Conservation (phyloP, 2,329 filamentous ascomycete genomes). For the Trichoderma koningii region DNA sequence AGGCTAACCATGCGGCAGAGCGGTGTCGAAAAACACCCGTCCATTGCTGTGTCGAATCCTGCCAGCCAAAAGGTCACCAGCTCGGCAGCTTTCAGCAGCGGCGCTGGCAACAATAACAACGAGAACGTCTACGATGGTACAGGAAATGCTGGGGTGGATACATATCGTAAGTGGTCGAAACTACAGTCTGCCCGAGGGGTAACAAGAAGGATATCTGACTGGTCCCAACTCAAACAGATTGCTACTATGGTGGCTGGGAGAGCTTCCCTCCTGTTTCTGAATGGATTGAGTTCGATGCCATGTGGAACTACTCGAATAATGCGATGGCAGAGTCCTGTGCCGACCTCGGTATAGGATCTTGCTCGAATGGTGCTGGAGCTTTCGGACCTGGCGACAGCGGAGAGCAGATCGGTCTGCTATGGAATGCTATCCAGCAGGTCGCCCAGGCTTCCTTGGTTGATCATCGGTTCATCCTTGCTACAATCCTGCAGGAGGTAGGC, state of each 20-base stretch:
- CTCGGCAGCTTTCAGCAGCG: slow-evolving; percentile 12
- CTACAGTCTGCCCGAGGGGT: not conserved
- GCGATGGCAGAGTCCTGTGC: slow-evolving; percentile 13
- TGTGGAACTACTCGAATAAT: slow-evolving; percentile 21
- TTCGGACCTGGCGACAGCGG: slow-evolving; percentile 14
- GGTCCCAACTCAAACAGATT: not conserved
- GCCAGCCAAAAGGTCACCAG: slow-evolving; percentile 11
- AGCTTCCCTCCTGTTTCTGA: slow-evolving; percentile 6
- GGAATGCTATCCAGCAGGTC: slow-evolving; percentile 21
- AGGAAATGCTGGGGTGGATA: slow-evolving; percentile 9
- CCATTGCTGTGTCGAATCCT: slow-evolving; percentile 10
- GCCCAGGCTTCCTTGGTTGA: slow-evolving; percentile 15
- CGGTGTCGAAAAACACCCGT: not conserved
- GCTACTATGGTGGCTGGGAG: slow-evolving; percentile 14
- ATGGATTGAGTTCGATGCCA: slow-evolving; percentile 18
- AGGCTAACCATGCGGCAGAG: not conserved
- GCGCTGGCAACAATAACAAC: slow-evolving; percentile 19
- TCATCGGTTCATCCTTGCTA: slow-evolving; percentile 19
- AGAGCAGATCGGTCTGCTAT: slow-evolving; percentile 10
- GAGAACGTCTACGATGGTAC: slow-evolving; percentile 12
- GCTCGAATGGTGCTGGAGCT: slow-evolving; percentile 6
- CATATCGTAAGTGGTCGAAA: not conserved
- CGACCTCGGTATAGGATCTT: slow-evolving; percentile 13
- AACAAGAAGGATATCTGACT: not conserved
- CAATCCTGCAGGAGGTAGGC: slow-evolving; percentile 15